Evolutionary conservation across 2,329 filamentous ascomycete species (phyloP).

Genomic region (Tolypocladium sp.): DNA sequence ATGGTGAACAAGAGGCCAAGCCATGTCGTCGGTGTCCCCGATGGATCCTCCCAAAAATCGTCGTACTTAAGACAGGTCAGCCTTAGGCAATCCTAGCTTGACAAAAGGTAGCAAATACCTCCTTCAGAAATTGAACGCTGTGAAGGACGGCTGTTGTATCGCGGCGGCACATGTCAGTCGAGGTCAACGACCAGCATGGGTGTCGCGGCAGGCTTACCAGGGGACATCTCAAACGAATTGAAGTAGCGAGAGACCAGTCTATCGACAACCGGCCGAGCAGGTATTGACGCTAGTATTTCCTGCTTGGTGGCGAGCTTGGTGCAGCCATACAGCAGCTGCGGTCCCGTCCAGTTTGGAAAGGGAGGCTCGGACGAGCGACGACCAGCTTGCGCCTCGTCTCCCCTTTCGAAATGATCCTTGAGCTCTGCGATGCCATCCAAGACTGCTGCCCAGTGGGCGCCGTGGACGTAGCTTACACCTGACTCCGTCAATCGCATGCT

Average conservation of each 20-base stretch:
- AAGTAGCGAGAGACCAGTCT: neutral
- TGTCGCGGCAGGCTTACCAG: neutral
- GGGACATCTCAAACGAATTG: neutral
- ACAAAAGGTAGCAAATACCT: neutral
- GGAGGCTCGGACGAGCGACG: neutral
- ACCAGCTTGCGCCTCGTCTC: slow-evolving; percentile 10
- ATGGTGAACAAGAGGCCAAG: slow-evolving; percentile 37
- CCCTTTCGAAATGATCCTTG: slow-evolving; percentile 22
- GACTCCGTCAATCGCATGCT: slow-evolving; percentile 16
- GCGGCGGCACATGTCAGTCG: too few species aligned
- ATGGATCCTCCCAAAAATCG: slow-evolving; percentile 31
- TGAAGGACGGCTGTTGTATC: too few species aligned
- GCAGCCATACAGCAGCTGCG: slow-evolving; percentile 23
- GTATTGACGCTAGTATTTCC: too few species aligned
- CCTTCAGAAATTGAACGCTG: too few species aligned
- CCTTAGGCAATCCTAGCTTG: neutral
- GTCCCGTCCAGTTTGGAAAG: slow-evolving; percentile 1
- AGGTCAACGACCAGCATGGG: too few species aligned
- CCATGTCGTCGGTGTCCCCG: slow-evolving; percentile 29
- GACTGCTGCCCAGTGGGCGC: slow-evolving; percentile 30
- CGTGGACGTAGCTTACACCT: slow-evolving; percentile 22
- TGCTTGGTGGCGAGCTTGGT: slow-evolving; percentile 4
- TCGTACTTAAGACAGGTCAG: slow-evolving; percentile 25
- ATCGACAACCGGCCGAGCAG: neutral
- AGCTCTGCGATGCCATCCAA: slow-evolving; percentile 30